Percentiles rank a stretch among this genome's conserved stretches.
Conservation (phyloP, 805 yeast genomes). For the Candida quercuum region DNA sequence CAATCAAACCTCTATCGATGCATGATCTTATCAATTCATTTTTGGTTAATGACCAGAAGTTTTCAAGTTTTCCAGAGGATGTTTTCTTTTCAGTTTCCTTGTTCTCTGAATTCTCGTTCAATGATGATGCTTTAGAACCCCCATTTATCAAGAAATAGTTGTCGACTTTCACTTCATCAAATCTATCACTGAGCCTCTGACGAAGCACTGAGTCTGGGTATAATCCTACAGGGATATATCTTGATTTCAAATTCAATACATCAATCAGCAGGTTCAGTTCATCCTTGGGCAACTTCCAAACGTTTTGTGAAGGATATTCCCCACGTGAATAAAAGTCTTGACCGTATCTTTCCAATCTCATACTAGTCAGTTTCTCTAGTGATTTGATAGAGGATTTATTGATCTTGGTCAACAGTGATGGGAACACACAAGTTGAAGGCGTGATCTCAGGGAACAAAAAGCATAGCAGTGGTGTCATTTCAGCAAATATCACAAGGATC, state of each 20-base stretch:
- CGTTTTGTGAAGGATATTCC: slow-evolving; percentile 35
- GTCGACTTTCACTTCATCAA: slow-evolving; percentile 45
- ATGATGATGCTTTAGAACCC: neutral
- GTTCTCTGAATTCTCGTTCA: neutral
- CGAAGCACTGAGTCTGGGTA: slow-evolving; percentile 36
- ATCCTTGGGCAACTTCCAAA: slow-evolving; percentile 38
- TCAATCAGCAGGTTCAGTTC: slow-evolving; percentile 33
- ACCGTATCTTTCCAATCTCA: slow-evolving; percentile 13
- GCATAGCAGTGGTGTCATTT: slow-evolving; percentile 48
- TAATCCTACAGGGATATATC: slow-evolving; percentile 33
- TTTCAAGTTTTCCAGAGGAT: too few species aligned
- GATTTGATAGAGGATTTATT: slow-evolving; percentile 25
- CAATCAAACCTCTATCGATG: slow-evolving; percentile 50
- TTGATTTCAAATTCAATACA: slow-evolving; percentile 32
- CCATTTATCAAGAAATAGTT: slow-evolving; percentile 35
- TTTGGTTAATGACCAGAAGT: slow-evolving; percentile 40
- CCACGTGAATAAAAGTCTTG: slow-evolving; percentile 11
- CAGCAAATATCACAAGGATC: slow-evolving; percentile 44
- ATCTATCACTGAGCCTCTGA: slow-evolving; percentile 30
- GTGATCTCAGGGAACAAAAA: slow-evolving; percentile 48
- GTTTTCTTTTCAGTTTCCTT: slow-evolving; percentile 21
- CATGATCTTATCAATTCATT: slow-evolving; percentile 51
- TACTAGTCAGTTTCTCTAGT: slow-evolving; percentile 8
- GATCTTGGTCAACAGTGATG: slow-evolving; percentile 30
- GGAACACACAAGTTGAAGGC: slow-evolving; percentile 54